These are phyloP conservation scores for Globisporangium abappressorium DNA, from an alignment of 352 stramenopile species.

Conservation along the genomic window DNA sequence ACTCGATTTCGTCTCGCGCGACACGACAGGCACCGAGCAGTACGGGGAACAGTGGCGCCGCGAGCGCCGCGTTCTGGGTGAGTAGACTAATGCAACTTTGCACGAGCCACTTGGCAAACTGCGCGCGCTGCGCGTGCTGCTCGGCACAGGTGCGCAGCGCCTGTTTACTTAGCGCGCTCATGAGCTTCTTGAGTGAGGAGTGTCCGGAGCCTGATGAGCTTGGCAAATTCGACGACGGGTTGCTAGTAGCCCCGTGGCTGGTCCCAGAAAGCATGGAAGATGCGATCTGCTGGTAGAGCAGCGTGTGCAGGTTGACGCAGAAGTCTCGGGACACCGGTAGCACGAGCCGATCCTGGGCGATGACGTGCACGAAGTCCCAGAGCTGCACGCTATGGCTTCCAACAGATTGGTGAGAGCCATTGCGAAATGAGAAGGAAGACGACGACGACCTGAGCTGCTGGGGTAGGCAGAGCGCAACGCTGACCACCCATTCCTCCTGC, in stretches of 20 bases:
- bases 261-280: constrained; percentile 21
- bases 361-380: constrained; percentile 57
- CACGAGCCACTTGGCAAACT: constrained; percentile 41
- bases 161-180: constrained; percentile 47
- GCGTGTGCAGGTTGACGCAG: constrained; percentile 48
- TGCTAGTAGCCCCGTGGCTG: constrained; percentile 6
- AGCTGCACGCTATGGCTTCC: constrained; percentile 23
- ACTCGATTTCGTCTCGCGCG: constrained; percentile 49
- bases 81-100: constrained; percentile 33
- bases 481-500: constrained; percentile 54
- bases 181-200: constrained; percentile 33
- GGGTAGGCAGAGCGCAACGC: constrained; percentile 47
- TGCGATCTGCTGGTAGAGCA: constrained; percentile 55
- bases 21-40: constrained; percentile 35
- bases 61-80: constrained; percentile 35
- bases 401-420: background rate
- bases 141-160: constrained; percentile 35
- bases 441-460: constrained; percentile 29
- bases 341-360: constrained; percentile 48
- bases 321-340: constrained; percentile 40
- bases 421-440: background rate
- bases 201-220: background rate
- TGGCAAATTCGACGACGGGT: constrained; percentile 2
- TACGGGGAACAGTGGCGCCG: constrained; percentile 44
- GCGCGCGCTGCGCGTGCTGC: constrained; percentile 32